Base-by-base conservation (phyloP, 2,329 filamentous ascomycete genomes). In the Fusarium sambucinum region DNA sequence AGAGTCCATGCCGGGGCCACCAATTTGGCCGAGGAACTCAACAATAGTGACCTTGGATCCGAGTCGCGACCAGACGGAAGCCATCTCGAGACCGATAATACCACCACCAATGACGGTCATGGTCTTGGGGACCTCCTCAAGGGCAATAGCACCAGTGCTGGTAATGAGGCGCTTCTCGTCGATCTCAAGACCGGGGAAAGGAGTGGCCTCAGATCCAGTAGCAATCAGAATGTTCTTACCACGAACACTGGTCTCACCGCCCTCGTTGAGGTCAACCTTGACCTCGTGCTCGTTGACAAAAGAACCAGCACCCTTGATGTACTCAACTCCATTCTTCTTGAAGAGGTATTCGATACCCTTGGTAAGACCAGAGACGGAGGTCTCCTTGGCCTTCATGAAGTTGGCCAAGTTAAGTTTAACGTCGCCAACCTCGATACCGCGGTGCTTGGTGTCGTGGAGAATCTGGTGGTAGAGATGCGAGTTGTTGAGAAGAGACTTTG, bases 251-350 rank as follows among this genome's bases (percentile, higher is more conserved):
- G 92, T 91, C 87, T 98, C 94, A 78, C 95, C 94, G 75, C 96
- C 96, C 21, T 98, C 95, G 74, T 91, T 88, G 66, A 97, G 89
- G 77, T 92, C 90, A 75, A 99, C 93, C 82, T 93, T 94, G 81
- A 99, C 83, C 75, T 96, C 95, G 83, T 97, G 89, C 82, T 96
- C 92, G 80, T 92, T 92, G 75, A 90, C 87, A 79, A 98, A 97
- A 46, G 92, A 87, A 73, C 91, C 95, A 52, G 93, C 89, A 74
- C 96, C 96, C 86, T 97, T 97, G 84, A 98, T 87, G 82, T 98
- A 99, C 80, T 98, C 94, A 72, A 97, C 96, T 69, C 93, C 93
- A 84, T 99, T 99, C 88, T 99, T 98, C 90, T 98, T 98, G 84
- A 99, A 91, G 69, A 99, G 86, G 80, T 95, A 99, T 82, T 99